Evolutionary conservation across 139 green algal species (phyloP), one percentile per base, ranked within the genome.

Genomic region (Zygnema cylindricum): DNA sequence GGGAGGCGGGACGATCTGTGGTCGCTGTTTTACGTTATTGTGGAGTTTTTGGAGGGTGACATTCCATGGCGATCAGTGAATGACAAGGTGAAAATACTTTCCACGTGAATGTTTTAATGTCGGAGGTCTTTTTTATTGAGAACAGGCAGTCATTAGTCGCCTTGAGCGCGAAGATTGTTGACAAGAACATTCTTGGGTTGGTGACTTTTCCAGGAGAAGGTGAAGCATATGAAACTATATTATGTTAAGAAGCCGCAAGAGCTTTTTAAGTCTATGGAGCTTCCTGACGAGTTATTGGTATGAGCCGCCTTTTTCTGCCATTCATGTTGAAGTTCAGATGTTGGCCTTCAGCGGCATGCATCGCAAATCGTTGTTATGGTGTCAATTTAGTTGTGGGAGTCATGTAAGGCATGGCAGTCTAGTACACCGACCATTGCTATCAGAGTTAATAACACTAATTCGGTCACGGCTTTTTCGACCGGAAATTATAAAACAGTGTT

Each of bases 1-100:
- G 82, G 94, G 33, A 91, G 95, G n/a, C 38, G 95, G 11, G 96
- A 98, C 83, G 96, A 98, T 93, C 84, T 98, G 55, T 98, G 96
- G 96, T 93, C 85, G 69, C 96, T 97, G 94, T 85, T 98, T 0
- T 98, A 98, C 84, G 94, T 96, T 63, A 43, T 98, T 79, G 93
- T 95, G 2, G 96, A 98, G 92, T 90, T 97, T 54, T 2, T 96
- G 30, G 86, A 91, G 11, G 94, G 93, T 0, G 75, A 84, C 11
- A 84, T 95, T 30, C 92, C 93, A n/a, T 95, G 93, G 93, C 41
- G 85, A 30, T 23, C 86, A 78, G 43, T 90, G 3, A n/a, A 33
- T 22, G 41, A 90, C 25, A 90, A 90, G 85, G 85, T 90, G 81
- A 90, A 42, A 7, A n/a, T n/a, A n/a, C n/a, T n/a, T n/a, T n/a